These are phyloP conservation scores for Bryoglossum gracile DNA, from an alignment of 495 filamentous ascomycete genomes.

Conservation along the genomic window DNA sequence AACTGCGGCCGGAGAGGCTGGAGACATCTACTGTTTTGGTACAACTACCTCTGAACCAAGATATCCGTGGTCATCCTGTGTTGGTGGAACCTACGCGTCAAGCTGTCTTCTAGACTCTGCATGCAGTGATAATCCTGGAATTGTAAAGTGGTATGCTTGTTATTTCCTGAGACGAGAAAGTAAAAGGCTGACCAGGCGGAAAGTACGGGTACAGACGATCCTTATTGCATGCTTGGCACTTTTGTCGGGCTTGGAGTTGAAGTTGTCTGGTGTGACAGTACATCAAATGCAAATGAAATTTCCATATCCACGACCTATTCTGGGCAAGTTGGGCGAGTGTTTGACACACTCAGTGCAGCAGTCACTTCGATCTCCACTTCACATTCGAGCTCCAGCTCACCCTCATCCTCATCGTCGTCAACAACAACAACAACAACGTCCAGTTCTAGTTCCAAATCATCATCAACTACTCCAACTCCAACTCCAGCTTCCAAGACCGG, in stretches of 20 bases:
- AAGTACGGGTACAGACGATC: background rate
- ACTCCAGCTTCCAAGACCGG: background rate
- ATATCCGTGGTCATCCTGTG: background rate
- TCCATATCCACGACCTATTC: background rate
- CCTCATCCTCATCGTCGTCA: background rate
- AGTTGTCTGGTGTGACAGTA: background rate
- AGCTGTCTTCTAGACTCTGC: conserved; percentile 2
- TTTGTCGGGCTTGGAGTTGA: background rate
- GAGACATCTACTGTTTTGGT: background rate
- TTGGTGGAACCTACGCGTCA: background rate
- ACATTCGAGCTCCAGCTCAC: background rate
- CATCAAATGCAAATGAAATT: background rate
- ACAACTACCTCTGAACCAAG: background rate
- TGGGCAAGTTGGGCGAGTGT: background rate
- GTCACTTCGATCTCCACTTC: background rate
- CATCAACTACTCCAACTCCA: background rate
- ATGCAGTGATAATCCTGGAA: background rate
- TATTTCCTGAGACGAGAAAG: background rate
- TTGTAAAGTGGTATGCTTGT: background rate
- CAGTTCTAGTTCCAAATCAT: background rate
- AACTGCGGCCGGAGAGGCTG: background rate
- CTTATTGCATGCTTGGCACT: background rate
- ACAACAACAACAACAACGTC: background rate
- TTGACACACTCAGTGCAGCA: background rate
- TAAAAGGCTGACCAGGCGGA: background rate